These are phyloP conservation scores for Phoenix dactylifera DNA, from an alignment of 176 grass and related monocot species.

Conservation along the genomic window DNA sequence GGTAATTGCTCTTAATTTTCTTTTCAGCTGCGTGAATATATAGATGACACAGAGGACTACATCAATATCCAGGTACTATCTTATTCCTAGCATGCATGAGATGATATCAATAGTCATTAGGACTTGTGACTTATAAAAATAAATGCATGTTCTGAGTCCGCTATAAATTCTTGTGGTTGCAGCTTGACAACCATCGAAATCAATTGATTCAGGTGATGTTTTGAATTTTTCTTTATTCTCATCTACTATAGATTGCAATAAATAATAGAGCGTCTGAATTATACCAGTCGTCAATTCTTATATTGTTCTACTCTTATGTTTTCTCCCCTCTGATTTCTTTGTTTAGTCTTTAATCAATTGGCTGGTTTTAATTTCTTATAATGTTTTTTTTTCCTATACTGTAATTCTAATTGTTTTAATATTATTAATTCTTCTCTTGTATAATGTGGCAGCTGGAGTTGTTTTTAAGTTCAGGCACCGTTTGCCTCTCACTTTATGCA, in stretches of 20 bases:
- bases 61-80: conserved; percentile 94
- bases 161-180: conserved; percentile 11
- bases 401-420: no score
- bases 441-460: conserved; percentile 58
- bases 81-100: neutral
- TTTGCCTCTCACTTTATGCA: conserved; percentile 74
- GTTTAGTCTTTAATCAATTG: neutral
- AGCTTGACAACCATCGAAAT: conserved; percentile 99
- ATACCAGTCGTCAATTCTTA: neutral
- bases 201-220: conserved; percentile 94
- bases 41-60: conserved; percentile 99
- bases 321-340: neutral
- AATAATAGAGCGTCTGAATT: no score
- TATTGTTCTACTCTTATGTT: neutral
- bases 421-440: neutral
- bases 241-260: neutral
- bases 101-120: neutral
- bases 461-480: conserved; percentile 91
- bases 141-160: neutral
- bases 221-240: neutral
- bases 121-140: no score
- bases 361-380: neutral
- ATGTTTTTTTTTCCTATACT: no score
- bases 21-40: conserved; percentile 93
- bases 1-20: conserved; percentile 2